Base-by-base conservation (phyloP, 768 basidiomycete species). In the Boletus subparvulus region DNA sequence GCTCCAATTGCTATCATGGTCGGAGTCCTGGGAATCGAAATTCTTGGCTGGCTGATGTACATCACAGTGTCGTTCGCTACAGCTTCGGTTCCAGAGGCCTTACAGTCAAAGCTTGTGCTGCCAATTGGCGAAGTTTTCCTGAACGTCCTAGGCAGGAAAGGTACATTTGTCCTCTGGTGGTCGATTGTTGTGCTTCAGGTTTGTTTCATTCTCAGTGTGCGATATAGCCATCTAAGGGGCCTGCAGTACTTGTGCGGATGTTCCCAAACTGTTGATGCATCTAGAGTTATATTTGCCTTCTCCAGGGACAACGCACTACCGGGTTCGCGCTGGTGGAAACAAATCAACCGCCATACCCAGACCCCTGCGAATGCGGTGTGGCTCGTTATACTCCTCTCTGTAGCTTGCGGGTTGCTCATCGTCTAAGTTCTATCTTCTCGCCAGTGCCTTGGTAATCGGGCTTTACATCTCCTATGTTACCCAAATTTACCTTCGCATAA, bases 211-310 rank as follows among this genome's bases (percentile, higher is more conserved):
- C 28, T 14, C 16, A 3, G 10, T 11, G 7, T 8, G n/a, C 3
- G 13, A 24, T 17, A 33, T 11, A 14, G 41, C 44, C n/a, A 26
- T 33, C 40, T 51, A 19, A 58, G 8, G 9, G 12, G 3, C 19
- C 16, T 40, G 11, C 62, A 79, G 74, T 78, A 69, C 55, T 65
- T 77, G 28, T 76, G 73, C 2, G 78, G 77, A 36, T 78, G 77
- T 10, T 78, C 79, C 11, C 80, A 81, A 60, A 71, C 67, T 50
- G 70, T 80, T 26, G 78, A 80, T 59, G 78, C 77, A 21, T 78
- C 79, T 16, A 73, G 78, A 40, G 78, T 78, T 26, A 68, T 80
- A 30, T 80, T 78, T 47, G 78, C 78, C 28, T 77, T 80, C 62
- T 68, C 64, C 10, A 56, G 77, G 11, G 77, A 77, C 44, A 65